phyloP scores from a whole-genome alignment of 2,329 filamentous ascomycete species.

The Fusarium globosum region DNA sequence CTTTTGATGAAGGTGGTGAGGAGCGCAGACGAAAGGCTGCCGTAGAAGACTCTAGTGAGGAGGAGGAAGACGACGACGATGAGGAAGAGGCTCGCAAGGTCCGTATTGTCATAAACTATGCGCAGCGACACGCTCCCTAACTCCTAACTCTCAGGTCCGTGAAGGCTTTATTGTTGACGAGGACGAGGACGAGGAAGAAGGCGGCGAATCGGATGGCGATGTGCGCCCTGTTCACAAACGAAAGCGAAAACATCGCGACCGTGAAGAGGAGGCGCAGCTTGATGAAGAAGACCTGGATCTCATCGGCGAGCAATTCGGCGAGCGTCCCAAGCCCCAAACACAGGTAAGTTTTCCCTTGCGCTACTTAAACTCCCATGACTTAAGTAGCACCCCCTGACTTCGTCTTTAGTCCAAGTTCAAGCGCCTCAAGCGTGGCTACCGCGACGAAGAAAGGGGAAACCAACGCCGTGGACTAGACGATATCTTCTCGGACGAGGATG shows the following conservation, averaged over 20 bases:
- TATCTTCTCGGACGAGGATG: conserved; percentile 96
- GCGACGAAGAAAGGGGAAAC: conserved; percentile 72
- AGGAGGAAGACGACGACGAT: conserved; percentile 92
- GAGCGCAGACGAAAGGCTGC: conserved; percentile 59
- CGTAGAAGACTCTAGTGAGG: conserved; percentile 88
- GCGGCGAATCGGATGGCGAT: conserved; percentile 65
- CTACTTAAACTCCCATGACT: not conserved
- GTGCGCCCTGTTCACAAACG: conserved; percentile 69
- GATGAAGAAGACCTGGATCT: conserved; percentile 97
- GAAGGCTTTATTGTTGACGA: conserved; percentile 98
- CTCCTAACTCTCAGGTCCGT: conserved; percentile 70
- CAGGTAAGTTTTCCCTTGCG: conserved; percentile 70
- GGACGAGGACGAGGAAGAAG: conserved; percentile 82
- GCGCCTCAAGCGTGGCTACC: conserved; percentile 91
- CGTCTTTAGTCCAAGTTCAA: conserved; percentile 84
- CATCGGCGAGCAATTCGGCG: conserved; percentile 84
- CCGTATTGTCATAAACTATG: conserved; percentile 44
- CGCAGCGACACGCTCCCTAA: conserved; percentile 3
- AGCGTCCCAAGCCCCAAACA: conserved; percentile 67
- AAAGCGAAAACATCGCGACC: conserved; percentile 81
- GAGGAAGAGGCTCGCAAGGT: conserved; percentile 85
- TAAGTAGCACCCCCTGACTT: conserved; percentile 1
- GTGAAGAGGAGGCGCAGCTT: conserved; percentile 86
- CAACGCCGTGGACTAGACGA: conserved; percentile 82
- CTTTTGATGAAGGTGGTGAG: conserved; percentile 80